Base-by-base conservation (phyloP, 2,329 filamentous ascomycete species). In the Pestalotiopsis sp. region DNA sequence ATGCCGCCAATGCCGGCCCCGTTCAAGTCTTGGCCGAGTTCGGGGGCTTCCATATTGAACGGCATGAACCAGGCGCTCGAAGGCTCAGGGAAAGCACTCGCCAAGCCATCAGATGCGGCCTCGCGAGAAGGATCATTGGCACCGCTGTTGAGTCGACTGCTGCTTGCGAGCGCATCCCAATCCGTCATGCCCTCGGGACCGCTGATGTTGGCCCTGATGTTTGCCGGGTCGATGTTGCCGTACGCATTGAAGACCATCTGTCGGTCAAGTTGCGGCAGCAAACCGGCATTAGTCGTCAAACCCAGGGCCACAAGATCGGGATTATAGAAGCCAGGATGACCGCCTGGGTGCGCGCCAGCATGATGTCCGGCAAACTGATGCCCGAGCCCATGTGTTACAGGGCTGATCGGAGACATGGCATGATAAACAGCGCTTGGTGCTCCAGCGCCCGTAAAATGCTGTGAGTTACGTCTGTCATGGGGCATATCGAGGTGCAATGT, bases 41-140 rank as follows among this genome's bases (percentile, higher is more conserved):
- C 88, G 0, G 92, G 90, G 23, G 94, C 93, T 69, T 96, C 93
- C 80, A 97, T 90, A 77, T 97, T 97, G 80, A 97, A 97, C 1
- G 95, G 94, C 84, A 97, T 90, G 79, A 97, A 97, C 93, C 95
- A 98, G 4, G 92, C 93, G 65, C 91, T 91, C 64, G 83, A 86
- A 2, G 85, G 81, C 70, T 89, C 87, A 39, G 73, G 52, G 64
- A 76, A 78, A 41, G 73, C 72, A 12, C 67, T 67, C 49, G 74
- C 67, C 69, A 77, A 39, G 70, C 73, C 55, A 17, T 77, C 73
- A 60, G 76, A 73, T 64, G 72, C 71, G 31, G 71, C 68, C 20
- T 73, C 73, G 65, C 76, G 69, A 27, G 73, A 73, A 7, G 77
- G 73, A 27, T 71, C 78, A 25, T 76, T 74, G 66, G 76, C 71